A percentile compares a stretch with the other conserved stretches of the same genome.
Evolutionary conservation across 2,329 filamentous ascomycete species (phyloP).

Genomic region (Arthrobotrys musiformis): DNA sequence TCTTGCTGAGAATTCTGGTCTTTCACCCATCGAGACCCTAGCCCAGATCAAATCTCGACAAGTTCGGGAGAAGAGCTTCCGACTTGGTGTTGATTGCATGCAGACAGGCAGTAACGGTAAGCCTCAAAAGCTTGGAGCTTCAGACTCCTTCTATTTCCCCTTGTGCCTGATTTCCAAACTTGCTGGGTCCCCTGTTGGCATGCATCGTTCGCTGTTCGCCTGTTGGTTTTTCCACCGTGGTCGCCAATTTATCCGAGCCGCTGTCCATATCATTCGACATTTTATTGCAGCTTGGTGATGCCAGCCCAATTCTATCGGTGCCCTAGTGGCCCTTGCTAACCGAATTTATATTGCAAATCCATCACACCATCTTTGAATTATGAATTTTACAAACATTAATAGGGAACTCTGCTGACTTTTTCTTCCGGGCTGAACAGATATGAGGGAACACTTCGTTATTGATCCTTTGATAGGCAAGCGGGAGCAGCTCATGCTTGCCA

Average conservation of each 20-base stretch:
- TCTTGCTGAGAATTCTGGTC: conserved; percentile 93
- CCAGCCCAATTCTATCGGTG: conserved; percentile 24
- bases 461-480: conserved; percentile 98
- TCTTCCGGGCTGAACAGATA: conserved; percentile 69
- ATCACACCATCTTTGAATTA: conserved; percentile 40
- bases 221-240: conserved; percentile 51
- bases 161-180: conserved; percentile 45
- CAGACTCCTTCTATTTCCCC: conserved; percentile 30
- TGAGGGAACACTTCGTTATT: conserved; percentile 98
- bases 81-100: conserved; percentile 97
- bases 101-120: conserved; percentile 84
- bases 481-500: conserved; percentile 94
- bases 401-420: conserved; percentile 36
- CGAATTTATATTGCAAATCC: conserved; percentile 41
- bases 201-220: conserved; percentile 52
- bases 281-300: conserved; percentile 49
- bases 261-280: conserved; percentile 49
- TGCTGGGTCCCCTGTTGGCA: conserved; percentile 27
- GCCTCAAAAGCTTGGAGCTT: conserved; percentile 59
- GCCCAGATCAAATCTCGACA: conserved; percentile 96
- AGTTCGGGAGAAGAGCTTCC: conserved; percentile 82
- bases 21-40: conserved; percentile 94
- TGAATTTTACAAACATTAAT: conserved; percentile 9
- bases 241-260: conserved; percentile 54
- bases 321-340: conserved; percentile 15